Base-by-base conservation (phyloP, 2,329 filamentous ascomycete species). In the Pseudocercospora cruenta region DNA sequence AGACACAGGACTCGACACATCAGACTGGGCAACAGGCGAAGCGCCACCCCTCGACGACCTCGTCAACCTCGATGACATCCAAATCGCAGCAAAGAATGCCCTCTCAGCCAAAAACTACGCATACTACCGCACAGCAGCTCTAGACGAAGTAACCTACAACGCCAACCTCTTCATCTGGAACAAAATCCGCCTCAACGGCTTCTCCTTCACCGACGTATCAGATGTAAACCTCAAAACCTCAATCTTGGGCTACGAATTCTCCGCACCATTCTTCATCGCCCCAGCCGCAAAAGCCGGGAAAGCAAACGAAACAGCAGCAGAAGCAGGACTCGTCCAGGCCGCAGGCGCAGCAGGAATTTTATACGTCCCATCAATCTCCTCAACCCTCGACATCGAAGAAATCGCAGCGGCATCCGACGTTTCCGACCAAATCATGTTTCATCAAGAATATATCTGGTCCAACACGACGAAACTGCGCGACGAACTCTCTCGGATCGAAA, bases 211-310 rank as follows among this genome's bases (percentile, higher is more conserved):
- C 14, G 70, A 75, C 45, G 70, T 72, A 4, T 71, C 70, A 1
- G 65, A 71, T 24, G 39, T 69, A 58, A 70, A 72, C 45, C 64
- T 70, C 24, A 72, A 69, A 28, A 97, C 93, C 24, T 96, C 90
- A 2, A 97, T 98, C 92, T 90, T 98, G 12, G 94, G 93, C 70
- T 88, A 90, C 43, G 91, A 91, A 75, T 88, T 88, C 67, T 87
- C 90, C 68, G 90, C 94, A 58, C 94, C 94, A 24, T 95, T 97
- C 81, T 98, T 97, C 81, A 90, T 97, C 33, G 96, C 94, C 0
- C 94, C 94, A 49, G 97, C 94, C 6, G 94, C 94, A 0, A 86
- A 97, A 9, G 94, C 94, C 71, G 97, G 97, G 80, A 87, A 97
- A 8, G 94, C 94, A 64, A 86, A 97, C 77, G 90, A 90, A 0